These are phyloP conservation scores for Myxozyma kluyveri DNA, from an alignment of 805 yeast species.

Conservation along the genomic window DNA sequence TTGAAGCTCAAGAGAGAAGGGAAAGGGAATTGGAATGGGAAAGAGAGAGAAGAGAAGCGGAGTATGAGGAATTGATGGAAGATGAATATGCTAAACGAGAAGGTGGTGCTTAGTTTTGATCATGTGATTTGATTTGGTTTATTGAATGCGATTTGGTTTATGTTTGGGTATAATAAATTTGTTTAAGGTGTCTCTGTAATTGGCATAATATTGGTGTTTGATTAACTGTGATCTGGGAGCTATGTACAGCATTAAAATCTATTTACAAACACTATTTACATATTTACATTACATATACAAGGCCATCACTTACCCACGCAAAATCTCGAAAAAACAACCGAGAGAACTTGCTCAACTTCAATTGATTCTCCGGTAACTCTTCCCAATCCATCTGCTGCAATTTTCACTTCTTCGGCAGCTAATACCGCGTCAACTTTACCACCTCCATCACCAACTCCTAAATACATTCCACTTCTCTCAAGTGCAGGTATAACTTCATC, in stretches of 20 bases:
- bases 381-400: conserved; percentile 83
- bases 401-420: conserved; percentile 71
- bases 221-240: too few species aligned
- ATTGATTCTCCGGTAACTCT: conserved; percentile 86
- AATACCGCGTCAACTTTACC: conserved; percentile 65
- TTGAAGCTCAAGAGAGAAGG: too few species aligned
- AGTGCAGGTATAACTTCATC: conserved; percentile 77
- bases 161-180: neutral
- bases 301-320: conserved; percentile 78
- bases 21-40: neutral
- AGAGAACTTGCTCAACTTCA: conserved; percentile 86
- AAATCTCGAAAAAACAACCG: conserved; percentile 85
- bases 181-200: neutral
- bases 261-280: neutral
- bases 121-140: neutral
- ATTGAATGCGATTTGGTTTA: neutral
- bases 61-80: conserved; percentile 35
- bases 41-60: conserved; percentile 15
- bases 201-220: too few species aligned
- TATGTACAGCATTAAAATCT: too few species aligned
- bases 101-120: conserved; percentile 36
- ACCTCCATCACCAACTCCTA: conserved; percentile 31
- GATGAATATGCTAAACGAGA: conserved; percentile 50
- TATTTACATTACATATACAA: neutral
- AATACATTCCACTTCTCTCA: conserved; percentile 50